A percentile compares a stretch with the other conserved stretches of the same genome.
phyloP scores from a whole-genome alignment of 768 basidiomycete species.

The Flagelloscypha sp. region DNA sequence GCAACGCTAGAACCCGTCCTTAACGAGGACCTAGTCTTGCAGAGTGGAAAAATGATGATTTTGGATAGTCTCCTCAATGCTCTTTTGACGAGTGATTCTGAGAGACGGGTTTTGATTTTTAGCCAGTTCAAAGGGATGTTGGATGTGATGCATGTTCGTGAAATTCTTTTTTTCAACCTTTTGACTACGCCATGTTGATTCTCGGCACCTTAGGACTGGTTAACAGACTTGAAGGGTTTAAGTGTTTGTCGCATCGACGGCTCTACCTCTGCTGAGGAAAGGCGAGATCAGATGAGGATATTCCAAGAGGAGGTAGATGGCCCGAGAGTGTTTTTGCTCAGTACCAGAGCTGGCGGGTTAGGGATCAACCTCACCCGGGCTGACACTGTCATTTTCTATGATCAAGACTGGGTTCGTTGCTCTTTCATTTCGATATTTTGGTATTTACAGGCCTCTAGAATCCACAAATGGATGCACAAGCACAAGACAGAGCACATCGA shows the following conservation, averaged over 20 bases:
- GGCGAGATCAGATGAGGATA: constrained; percentile 74
- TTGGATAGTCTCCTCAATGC: constrained; percentile 81
- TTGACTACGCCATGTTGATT: neutral
- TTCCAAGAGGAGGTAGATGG: constrained; percentile 75
- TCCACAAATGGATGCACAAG: constrained; percentile 95
- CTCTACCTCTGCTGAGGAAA: constrained; percentile 65
- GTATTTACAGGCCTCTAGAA: constrained; percentile 37
- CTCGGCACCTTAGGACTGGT: constrained; percentile 67
- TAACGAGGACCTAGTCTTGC: constrained; percentile 73
- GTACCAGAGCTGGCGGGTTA: constrained; percentile 72
- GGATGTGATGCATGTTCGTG: constrained; percentile 80
- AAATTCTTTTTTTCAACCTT: neutral
- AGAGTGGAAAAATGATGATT: constrained; percentile 96
- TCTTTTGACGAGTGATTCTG: constrained; percentile 69
- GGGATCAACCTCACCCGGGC: constrained; percentile 78
- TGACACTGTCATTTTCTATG: constrained; percentile 91
- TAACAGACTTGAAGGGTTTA: constrained; percentile 75
- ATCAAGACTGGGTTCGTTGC: constrained; percentile 74
- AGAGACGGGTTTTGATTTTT: constrained; percentile 82
- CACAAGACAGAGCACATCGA: constrained; percentile 90
- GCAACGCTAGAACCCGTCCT: constrained; percentile 54
- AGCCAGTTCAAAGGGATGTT: constrained; percentile 97
- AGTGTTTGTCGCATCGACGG: constrained; percentile 89
- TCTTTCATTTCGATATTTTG: neutral
- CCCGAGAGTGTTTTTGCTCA: constrained; percentile 70